These are phyloP conservation scores for Ogataea henricii DNA, from an alignment of 805 yeast species.

Conservation along the genomic window DNA sequence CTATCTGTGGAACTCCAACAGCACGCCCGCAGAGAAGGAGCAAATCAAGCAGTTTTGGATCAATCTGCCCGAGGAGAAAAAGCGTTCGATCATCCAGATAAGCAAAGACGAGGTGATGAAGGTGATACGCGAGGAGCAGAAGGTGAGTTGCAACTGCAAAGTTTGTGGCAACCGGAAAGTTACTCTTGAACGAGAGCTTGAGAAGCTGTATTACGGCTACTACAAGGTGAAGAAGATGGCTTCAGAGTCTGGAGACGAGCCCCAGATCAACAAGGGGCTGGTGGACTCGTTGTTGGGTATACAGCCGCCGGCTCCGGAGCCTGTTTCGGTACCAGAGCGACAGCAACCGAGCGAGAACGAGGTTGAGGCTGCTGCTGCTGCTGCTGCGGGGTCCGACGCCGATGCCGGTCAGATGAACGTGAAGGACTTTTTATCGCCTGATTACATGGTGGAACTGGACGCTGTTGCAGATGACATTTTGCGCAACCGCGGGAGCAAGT, in stretches of 20 bases:
- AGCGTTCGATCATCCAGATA: conserved; percentile 60
- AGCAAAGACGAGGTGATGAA: conserved; percentile 70
- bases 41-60: conserved; percentile 66
- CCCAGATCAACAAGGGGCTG: conserved; percentile 31
- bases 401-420: background rate
- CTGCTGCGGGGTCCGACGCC: too few relatives aligned
- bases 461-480: conserved; percentile 78
- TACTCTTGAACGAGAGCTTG: conserved; percentile 76
- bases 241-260: conserved; percentile 40
- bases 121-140: conserved; percentile 61
- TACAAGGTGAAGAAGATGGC: conserved; percentile 46
- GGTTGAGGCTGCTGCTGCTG: too few relatives aligned
- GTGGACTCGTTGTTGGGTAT: conserved; percentile 32
- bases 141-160: conserved; percentile 64
- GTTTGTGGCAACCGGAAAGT: conserved; percentile 75
- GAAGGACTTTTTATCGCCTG: background rate
- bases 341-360: background rate
- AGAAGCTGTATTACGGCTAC: conserved; percentile 67
- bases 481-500: conserved; percentile 74
- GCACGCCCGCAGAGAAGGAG: conserved; percentile 50
- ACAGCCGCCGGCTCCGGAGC: conserved; percentile 11
- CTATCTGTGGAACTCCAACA: conserved; percentile 35
- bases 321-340: background rate
- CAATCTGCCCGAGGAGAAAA: conserved; percentile 57
- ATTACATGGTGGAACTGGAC: conserved; percentile 16